Base-by-base conservation (phyloP, 2,329 filamentous ascomycete species). In the Paraconiothyrium brasiliense region DNA sequence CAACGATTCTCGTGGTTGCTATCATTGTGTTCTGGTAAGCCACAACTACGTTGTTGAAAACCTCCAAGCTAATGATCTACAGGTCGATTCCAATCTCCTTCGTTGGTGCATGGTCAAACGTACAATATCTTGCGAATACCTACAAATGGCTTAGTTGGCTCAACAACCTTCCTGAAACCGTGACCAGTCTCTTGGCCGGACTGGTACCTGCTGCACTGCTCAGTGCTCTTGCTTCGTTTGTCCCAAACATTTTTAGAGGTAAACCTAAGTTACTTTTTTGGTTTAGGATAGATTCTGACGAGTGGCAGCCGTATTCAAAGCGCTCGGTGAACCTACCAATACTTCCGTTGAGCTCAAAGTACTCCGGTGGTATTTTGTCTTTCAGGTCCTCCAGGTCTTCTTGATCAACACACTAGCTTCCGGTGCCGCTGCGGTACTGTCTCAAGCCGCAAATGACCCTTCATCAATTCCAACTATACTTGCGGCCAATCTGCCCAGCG, bases 321-420 rank as follows among this genome's bases (percentile, higher is more conserved):
- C 92, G 39, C 86, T 92, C 48, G 95, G 95, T 58, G 92, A 92
- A 64, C 92, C 93, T 1, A 95, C 92, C 0, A 78, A 88, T 7
- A 90, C 93, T 1, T 86, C 90, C 11, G 89, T 97, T 16, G 95
- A 99, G 78, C 83, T 98, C 9, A 93, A 93, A 61, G 93, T 92
- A 0, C 93, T 98, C 75, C 95, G 94, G 72, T 91, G 89, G 69
- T 98, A 96, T 83, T 99, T 97, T 73, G 88, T 86, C 49, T 96
- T 96, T 81, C 92, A 95, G 77, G 88, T 98, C 47, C 85, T 97
- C 22, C 94, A 98, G 76, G 92, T 97, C 48, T 98, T 98, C 81
- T 81, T 98, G 60, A 88, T 98, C 52, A 89, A 92, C 0, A 97
- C 94, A 0, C 68, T 98, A 34, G 87, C 92, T 1, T 94, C 93